phyloP scores from a whole-genome alignment of 1,139 yeast genomes.

The Saccharomycopsis hybrid region DNA sequence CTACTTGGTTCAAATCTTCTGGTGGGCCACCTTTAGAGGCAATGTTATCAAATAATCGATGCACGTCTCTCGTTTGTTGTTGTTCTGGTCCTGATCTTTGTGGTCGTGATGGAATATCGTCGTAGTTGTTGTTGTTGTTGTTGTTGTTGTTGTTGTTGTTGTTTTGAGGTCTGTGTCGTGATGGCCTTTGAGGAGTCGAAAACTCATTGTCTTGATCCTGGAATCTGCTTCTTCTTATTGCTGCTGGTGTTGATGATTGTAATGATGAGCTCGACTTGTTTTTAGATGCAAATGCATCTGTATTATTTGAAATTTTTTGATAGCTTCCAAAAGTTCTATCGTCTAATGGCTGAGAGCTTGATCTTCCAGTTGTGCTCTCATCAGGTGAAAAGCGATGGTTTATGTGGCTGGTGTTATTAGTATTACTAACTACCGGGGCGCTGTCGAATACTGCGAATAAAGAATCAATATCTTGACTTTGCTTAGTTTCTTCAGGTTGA shows the following conservation, averaged over 20 bases:
- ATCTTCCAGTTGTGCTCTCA: not conserved
- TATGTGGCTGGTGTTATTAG: too few relatives aligned
- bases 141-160: too few relatives aligned
- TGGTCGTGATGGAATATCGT: slow-evolving; percentile 5
- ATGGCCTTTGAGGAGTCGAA: not conserved
- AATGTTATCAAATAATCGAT: slow-evolving; percentile 13
- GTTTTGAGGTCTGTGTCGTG: too few relatives aligned
- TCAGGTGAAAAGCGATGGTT: not conserved
- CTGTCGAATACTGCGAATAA: slow-evolving; percentile 28
- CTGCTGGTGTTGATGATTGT: not conserved
- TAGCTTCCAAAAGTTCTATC: too few relatives aligned
- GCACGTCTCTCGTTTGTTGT: slow-evolving; percentile 8
- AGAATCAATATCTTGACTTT: slow-evolving; percentile 25
- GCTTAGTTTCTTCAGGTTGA: not conserved
- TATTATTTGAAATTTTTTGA: not conserved
- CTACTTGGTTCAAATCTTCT: slow-evolving; percentile 31
- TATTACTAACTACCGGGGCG: slow-evolving; percentile 1
- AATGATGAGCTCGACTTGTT: too few relatives aligned
- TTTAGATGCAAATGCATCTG: too few relatives aligned
- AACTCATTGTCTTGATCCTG: not conserved
- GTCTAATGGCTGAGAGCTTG: not conserved
- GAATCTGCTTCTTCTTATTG: not conserved
- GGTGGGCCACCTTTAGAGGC: slow-evolving; percentile 4
- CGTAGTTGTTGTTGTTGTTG: not conserved
- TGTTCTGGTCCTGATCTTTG: not conserved